Conservation (phyloP, 192 early-diverging fungal genomes). For the Coemansia sp. region DNA sequence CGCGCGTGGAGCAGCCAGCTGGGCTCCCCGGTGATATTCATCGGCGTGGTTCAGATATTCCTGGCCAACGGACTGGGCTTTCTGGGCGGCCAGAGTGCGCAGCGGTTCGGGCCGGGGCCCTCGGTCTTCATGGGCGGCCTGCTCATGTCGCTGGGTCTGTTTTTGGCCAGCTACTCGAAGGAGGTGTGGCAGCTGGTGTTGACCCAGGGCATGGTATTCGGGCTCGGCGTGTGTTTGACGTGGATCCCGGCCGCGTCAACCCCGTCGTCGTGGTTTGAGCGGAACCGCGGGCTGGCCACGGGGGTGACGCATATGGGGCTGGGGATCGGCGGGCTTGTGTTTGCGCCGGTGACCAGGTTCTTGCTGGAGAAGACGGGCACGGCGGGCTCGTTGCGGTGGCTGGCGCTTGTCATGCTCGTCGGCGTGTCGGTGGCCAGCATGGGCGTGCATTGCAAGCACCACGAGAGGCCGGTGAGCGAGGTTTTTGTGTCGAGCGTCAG, state of each 20-base stretch:
- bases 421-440: constrained; percentile 32
- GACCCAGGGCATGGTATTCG: constrained; percentile 66
- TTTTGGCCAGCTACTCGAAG: constrained; percentile 58
- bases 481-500: constrained; percentile 22
- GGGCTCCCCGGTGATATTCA: constrained; percentile 47
- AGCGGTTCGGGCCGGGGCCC: constrained; percentile 44
- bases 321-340: constrained; percentile 62
- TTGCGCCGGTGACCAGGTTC: constrained; percentile 56
- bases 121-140: constrained; percentile 45
- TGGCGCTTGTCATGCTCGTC: constrained; percentile 36
- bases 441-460: constrained; percentile 40
- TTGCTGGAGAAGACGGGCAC: constrained; percentile 45
- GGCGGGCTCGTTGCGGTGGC: constrained; percentile 42
- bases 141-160: constrained; percentile 55
- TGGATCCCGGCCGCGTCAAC: constrained; percentile 63
- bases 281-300: constrained; percentile 58
- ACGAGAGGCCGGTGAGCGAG: constrained; percentile 16
- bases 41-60: constrained; percentile 46
- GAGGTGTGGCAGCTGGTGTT: constrained; percentile 67
- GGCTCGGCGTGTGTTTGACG: constrained; percentile 56
- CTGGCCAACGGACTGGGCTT: constrained; percentile 46
- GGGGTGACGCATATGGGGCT: constrained; percentile 67
- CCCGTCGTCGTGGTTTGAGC: constrained; percentile 67
- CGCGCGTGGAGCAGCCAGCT: constrained; percentile 11
- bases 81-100: constrained; percentile 26